Conservation (phyloP, 2,329 filamentous ascomycete species). For the Fusarium sp. region DNA sequence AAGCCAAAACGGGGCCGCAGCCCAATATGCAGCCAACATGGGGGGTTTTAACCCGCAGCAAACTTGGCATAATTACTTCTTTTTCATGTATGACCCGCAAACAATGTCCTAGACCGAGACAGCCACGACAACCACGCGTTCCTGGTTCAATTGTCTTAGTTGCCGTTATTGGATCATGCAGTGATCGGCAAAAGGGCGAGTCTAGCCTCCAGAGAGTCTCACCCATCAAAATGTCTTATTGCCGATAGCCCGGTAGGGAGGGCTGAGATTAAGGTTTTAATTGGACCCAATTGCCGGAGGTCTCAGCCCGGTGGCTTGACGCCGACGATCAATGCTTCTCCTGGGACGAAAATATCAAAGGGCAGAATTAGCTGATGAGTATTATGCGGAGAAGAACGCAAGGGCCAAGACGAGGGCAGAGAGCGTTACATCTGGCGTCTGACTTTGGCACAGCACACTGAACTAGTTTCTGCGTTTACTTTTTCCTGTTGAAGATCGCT, state of each 20-base stretch:
- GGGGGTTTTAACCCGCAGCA: not conserved
- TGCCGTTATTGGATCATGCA: not conserved
- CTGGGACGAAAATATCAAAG: not conserved
- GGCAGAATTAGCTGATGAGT: not conserved
- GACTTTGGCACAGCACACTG: not conserved
- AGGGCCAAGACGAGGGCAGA: not conserved
- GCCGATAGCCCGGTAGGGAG: conserved; percentile 4
- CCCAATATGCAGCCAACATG: not conserved
- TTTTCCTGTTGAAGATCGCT: not conserved
- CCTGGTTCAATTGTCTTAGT: not conserved
- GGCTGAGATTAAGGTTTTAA: not conserved
- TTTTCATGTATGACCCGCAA: not conserved
- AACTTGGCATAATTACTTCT: not conserved
- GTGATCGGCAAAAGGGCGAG: conserved; percentile 2
- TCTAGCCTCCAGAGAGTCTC: not conserved
- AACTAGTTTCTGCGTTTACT: not conserved
- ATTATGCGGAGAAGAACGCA: not conserved
- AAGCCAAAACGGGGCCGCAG: not conserved
- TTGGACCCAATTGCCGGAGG: not conserved
- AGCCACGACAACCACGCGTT: not conserved
- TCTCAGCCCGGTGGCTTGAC: not conserved
- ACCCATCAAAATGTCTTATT: not conserved
- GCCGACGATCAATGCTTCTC: not conserved
- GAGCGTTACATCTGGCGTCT: not conserved
- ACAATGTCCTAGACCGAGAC: not conserved